Evolutionary conservation across 208 protist species (phyloP), one percentile per base, ranked within the genome.

Genomic region (Trypanosoma caninum): DNA sequence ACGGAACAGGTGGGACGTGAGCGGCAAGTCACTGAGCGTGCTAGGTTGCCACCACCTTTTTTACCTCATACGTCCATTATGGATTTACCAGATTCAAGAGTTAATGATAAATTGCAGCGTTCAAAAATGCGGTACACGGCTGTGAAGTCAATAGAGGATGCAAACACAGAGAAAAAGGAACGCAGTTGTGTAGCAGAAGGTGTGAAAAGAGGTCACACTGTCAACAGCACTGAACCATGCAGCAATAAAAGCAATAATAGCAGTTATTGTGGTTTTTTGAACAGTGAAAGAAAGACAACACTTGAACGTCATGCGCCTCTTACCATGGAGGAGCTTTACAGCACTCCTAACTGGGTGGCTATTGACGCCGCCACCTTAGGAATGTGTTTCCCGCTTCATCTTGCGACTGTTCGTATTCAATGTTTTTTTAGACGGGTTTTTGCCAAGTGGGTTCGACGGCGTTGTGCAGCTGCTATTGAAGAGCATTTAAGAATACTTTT

Each of bases 321-420:
- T 44, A 45, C 47, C 10, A n/a, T 70, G 3, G 56, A 56, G 9
- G 37, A 62, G 10, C 46, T 63, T 52, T 48, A 51, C 16, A 11
- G 20, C 8, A 18, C 42, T 13, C 13, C 38, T 2, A 16, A 52
- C 20, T 72, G 35, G 57, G 11, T 22, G 8, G 8, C n/a, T 23
- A 34, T 54, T 13, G 41, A 72, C 20, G 16, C 40, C 2, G 58
- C 30, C 11, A 55, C 38, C 25, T 25, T 65, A 9, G 31, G 14
- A 2, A 59, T 65, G 50, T 55, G 47, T 54, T 8, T 54, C 25
- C 38, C 58, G 11, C 48, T 72, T 52, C 57, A 65, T 27, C 16
- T 60, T 10, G 65, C 65, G 33, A 44, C 41, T 13, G 65, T 72
- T 35, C 47, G 51, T 1, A 16, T 72, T 22, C 65, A 72, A 44